These are phyloP conservation scores for Rhizomucor miehei DNA, from an alignment of 371 early-diverging fungal species.

Conservation along the genomic window DNA sequence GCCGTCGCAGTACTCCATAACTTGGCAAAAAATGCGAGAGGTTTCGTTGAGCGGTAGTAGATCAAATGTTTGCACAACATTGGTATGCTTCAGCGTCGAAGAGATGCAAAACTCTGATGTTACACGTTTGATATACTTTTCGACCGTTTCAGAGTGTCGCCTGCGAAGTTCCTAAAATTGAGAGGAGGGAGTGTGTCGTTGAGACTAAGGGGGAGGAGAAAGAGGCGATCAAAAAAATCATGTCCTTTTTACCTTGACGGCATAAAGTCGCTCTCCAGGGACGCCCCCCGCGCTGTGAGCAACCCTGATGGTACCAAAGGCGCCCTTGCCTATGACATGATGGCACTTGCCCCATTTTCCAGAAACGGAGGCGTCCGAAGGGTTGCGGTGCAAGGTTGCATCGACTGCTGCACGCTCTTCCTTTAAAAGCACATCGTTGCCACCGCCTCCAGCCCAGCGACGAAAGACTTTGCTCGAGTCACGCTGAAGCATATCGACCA, in stretches of 20 bases:
- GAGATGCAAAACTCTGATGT: slow-evolving; percentile 90
- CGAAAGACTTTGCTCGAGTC: slow-evolving; percentile 4
- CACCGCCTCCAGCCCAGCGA: background rate
- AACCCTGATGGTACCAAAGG: slow-evolving; percentile 46
- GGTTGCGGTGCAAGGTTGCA: slow-evolving; percentile 14
- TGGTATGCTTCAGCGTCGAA: slow-evolving; percentile 80
- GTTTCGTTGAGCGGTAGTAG: slow-evolving; percentile 70
- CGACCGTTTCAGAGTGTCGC: slow-evolving; percentile 49
- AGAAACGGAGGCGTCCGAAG: slow-evolving; percentile 20
- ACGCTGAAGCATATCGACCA: slow-evolving; percentile 24
- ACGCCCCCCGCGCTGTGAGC: slow-evolving; percentile 20
- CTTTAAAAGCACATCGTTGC: background rate
- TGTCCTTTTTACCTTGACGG: slow-evolving; percentile 39
- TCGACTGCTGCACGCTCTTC: slow-evolving; percentile 29
- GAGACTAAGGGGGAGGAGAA: too few relatives aligned
- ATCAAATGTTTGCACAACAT: slow-evolving; percentile 90
- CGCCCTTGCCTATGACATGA: slow-evolving; percentile 48
- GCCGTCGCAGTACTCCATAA: slow-evolving; percentile 74
- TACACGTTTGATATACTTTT: slow-evolving; percentile 82
- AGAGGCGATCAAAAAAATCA: too few relatives aligned
- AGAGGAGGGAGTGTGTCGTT: too few relatives aligned
- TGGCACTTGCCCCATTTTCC: slow-evolving; percentile 49
- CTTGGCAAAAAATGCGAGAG: slow-evolving; percentile 54
- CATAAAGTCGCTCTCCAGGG: slow-evolving; percentile 39
- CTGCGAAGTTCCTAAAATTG: slow-evolving; percentile 69